These are phyloP conservation scores for Acarospora socialis DNA, from an alignment of 2,329 filamentous ascomycete species.

Conservation along the genomic window DNA sequence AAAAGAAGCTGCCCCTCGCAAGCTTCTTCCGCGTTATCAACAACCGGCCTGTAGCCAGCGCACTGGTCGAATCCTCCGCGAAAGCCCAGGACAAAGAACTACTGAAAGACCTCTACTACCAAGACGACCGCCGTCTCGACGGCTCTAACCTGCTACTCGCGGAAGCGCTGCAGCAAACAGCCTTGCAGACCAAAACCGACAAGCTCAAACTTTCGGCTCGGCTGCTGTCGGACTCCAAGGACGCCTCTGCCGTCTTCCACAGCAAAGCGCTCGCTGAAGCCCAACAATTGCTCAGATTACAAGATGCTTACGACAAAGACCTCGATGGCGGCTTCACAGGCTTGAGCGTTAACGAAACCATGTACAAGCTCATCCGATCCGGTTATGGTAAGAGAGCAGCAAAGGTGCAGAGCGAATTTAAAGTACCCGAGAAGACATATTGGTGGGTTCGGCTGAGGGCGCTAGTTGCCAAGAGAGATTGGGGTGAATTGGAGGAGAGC, in stretches of 20 bases:
- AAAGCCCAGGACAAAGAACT: conserved; percentile 64
- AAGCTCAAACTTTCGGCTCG: conserved; percentile 81
- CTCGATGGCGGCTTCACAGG: conserved; percentile 58
- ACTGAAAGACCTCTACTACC: conserved; percentile 92
- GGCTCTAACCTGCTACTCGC: conserved; percentile 75
- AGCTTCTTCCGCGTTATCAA: conserved; percentile 90
- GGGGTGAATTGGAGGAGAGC: conserved; percentile 82
- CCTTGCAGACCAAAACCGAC: conserved; percentile 57
- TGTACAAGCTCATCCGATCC: conserved; percentile 71
- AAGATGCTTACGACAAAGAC: conserved; percentile 77
- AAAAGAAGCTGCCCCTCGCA: conserved; percentile 78
- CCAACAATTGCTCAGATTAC: conserved; percentile 63
- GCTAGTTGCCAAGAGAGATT: conserved; percentile 77
- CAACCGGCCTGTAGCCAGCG: conserved; percentile 67
- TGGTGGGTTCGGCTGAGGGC: conserved; percentile 82
- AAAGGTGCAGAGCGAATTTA: conserved; percentile 85
- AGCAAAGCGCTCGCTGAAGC: conserved; percentile 66
- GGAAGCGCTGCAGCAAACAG: conserved; percentile 64
- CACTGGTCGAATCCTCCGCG: conserved; percentile 77
- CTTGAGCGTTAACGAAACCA: conserved; percentile 76
- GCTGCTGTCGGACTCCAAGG: conserved; percentile 69
- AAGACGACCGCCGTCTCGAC: conserved; percentile 81
- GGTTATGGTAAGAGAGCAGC: conserved; percentile 74
- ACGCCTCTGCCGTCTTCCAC: conserved; percentile 51
- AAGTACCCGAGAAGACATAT: conserved; percentile 74